Conservation (phyloP, 2,329 filamentous ascomycete species). For the Metarhizium album region DNA sequence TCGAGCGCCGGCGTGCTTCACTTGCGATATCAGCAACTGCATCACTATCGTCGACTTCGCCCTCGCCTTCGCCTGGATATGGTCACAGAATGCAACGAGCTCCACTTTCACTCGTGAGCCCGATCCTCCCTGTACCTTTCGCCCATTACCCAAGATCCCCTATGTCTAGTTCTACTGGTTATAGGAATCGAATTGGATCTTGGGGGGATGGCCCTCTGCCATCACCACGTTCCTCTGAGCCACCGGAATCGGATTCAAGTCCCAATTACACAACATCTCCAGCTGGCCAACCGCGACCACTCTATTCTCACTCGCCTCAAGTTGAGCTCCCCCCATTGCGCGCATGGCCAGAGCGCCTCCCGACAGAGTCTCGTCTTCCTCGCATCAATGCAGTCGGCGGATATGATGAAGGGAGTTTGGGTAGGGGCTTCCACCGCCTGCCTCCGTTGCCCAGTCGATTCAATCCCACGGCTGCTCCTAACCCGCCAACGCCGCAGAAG, state of each 20-base stretch:
- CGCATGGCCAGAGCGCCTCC: background rate
- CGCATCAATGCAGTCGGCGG: background rate
- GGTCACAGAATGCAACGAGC: background rate
- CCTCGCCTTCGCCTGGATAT: background rate
- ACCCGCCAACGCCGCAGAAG: background rate
- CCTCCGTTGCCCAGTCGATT: background rate
- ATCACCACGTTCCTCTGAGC: background rate
- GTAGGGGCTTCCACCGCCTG: background rate
- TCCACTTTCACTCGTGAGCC: background rate
- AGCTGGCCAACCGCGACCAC: background rate
- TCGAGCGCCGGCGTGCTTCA: background rate
- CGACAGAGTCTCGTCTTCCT: background rate
- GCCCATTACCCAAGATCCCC: background rate
- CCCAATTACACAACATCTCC: slow-evolving; percentile 4
- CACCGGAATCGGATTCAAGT: background rate
- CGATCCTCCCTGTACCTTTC: background rate
- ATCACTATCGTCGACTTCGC: background rate
- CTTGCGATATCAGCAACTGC: background rate
- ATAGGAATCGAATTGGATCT: background rate
- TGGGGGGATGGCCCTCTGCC: background rate
- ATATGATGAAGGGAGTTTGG: background rate
- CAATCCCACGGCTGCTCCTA: background rate
- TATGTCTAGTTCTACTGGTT: background rate
- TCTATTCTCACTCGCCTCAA: background rate
- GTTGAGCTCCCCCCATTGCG: slow-evolving; percentile 4